A percentile compares a stretch with the other conserved stretches of the same genome.
Evolutionary conservation across 495 filamentous ascomycete species (phyloP).

Genomic region (Hyaloscypha bicolor): DNA sequence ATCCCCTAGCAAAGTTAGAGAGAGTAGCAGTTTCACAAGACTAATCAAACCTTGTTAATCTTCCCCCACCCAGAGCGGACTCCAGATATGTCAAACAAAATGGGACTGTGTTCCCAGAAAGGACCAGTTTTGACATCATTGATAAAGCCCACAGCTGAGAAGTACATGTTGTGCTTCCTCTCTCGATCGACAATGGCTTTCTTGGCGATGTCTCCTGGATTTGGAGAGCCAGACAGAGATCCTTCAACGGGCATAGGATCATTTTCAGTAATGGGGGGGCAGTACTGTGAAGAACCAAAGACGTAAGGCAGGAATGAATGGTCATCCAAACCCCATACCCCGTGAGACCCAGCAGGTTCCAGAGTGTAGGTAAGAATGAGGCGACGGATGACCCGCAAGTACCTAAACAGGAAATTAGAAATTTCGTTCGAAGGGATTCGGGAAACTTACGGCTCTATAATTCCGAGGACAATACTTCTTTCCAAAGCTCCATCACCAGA

Average conservation of each 20-base stretch:
- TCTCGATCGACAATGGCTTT: slow-evolving; percentile 65
- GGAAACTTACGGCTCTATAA: slow-evolving; percentile 73
- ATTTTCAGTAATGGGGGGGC: slow-evolving; percentile 63
- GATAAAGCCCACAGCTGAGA: slow-evolving; percentile 97
- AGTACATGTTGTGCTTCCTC: slow-evolving; percentile 83
- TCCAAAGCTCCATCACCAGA: slow-evolving; percentile 56
- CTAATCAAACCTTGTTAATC: slow-evolving; percentile 81
- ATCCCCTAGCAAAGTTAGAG: slow-evolving; percentile 59
- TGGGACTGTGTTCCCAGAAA: slow-evolving; percentile 98
- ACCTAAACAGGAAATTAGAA: slow-evolving; percentile 43
- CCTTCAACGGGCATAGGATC: slow-evolving; percentile 74
- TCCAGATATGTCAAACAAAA: slow-evolving; percentile 92
- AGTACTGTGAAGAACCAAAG: slow-evolving; percentile 88
- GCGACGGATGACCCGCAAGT: slow-evolving; percentile 79
- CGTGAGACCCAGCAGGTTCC: slow-evolving; percentile 93
- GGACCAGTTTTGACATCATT: slow-evolving; percentile 96
- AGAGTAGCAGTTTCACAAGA: slow-evolving; percentile 18
- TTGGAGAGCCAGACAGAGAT: slow-evolving; percentile 69
- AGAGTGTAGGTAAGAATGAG: slow-evolving; percentile 92
- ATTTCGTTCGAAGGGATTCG: slow-evolving; percentile 30
- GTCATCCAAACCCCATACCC: slow-evolving; percentile 96
- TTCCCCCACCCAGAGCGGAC: slow-evolving; percentile 93
- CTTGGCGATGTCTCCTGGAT: slow-evolving; percentile 69
- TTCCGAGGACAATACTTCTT: slow-evolving; percentile 74
- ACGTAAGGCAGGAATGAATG: slow-evolving; percentile 97